Base-by-base conservation (phyloP, 2,329 filamentous ascomycete species). In the Coniochaeta pulveracea region DNA sequence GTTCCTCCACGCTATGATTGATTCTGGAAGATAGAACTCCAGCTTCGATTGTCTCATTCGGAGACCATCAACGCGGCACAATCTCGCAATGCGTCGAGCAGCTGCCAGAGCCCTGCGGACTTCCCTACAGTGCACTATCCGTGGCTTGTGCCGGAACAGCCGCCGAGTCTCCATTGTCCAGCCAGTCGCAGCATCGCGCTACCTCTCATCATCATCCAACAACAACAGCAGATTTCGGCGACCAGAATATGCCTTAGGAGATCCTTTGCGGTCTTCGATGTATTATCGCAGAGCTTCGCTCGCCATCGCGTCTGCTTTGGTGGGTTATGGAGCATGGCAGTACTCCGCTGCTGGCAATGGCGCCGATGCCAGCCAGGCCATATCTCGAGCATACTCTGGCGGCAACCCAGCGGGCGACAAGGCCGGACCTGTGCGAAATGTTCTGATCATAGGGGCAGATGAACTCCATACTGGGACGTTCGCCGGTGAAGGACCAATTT, bases 381-480 rank as follows among this genome's bases (percentile, higher is more conserved):
- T 55, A 37, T 47, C 60, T 34, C 60, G 58, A 31, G 58, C 57
- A 45, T 61, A 66, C 45, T 58, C 60, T 12, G 58, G 60, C 9
- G 44, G 55, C 35, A 50, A 48, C 26, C 37, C 45, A 14, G 49
- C 50, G 42, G 57, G 59, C 48, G 60, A 58, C 17, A 52, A 50
- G 43, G 57, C 58, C 47, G 61, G 59, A 19, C 60, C 65, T 8
- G 74, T 70, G 25, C 72, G 58, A 56, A 86, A 68, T 43, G 84
- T 93, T 14, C 68, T 96, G 16, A 77, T 95, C 26, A 84, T 98
- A 34, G 85, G 89, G 39, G 81, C 88, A 49, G 85, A 93, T 52
- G 80, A 93, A 55, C 73, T 98, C 32, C 89, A 88, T 51, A 91
- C 89, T 9, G 83, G 84, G 16, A 83, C 84, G 7, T 79, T 95